A percentile compares a stretch with the other conserved stretches of the same genome.
Conservation (phyloP, 176 grass and related monocot species). For the Avena atlantica region DNA sequence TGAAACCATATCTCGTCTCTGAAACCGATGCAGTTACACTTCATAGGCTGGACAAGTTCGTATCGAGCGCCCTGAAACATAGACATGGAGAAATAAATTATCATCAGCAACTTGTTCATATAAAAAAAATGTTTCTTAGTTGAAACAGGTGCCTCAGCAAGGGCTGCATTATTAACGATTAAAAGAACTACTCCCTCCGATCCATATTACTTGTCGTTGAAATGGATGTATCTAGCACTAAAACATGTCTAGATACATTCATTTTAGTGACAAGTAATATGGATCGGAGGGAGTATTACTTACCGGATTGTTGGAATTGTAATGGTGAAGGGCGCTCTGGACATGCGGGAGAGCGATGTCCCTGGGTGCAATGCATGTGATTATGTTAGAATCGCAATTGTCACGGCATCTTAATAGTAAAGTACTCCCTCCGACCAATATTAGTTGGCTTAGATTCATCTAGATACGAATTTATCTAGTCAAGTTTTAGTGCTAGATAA, state of each 20-base stretch:
- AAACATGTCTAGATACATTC: too few species aligned
- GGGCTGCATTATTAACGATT: neutral
- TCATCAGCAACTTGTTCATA: neutral
- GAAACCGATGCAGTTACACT: neutral
- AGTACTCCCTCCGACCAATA: neutral
- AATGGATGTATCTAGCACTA: too few species aligned
- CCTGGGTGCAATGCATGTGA: neutral
- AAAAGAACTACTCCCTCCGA: too few species aligned
- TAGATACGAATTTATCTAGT: too few species aligned
- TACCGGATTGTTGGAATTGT: neutral
- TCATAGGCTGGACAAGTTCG: slow-evolving; percentile 7
- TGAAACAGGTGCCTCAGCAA: neutral
- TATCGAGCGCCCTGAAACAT: slow-evolving; percentile 26
- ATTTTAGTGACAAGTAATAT: too few species aligned
- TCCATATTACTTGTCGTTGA: too few species aligned
- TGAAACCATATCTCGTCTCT: slow-evolving; percentile 21
- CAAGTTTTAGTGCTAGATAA: too few species aligned
- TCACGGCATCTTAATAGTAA: neutral
- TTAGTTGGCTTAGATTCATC: too few species aligned
- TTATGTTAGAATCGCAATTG: neutral
- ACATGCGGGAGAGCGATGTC: neutral
- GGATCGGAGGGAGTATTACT: too few species aligned
- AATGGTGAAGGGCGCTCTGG: neutral
- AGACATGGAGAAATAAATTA: neutral
- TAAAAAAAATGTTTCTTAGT: neutral